Evolutionary conservation across 1,284 basidiomycete genomes (phyloP).

Genomic region (Fomitopsis betulina): DNA sequence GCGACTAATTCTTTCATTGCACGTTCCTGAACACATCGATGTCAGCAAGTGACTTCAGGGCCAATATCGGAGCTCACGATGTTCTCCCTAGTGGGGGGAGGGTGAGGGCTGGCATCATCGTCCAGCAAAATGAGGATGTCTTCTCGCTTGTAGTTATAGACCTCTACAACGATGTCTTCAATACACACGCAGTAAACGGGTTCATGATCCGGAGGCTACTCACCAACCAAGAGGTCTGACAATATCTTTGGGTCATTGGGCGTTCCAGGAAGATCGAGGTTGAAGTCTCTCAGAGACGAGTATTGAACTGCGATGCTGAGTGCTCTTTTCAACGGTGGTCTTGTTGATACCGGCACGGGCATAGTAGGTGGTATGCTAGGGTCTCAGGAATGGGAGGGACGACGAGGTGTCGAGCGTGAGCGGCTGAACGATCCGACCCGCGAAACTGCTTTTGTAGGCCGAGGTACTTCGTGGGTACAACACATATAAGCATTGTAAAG

Average conservation of each 20-base stretch:
- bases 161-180: constrained; percentile 1
- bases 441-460: neutral
- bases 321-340: constrained; percentile 11
- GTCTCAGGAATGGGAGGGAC: neutral
- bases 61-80: constrained; percentile 12
- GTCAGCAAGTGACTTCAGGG: neutral
- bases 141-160: constrained; percentile 14
- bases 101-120: constrained; percentile 6
- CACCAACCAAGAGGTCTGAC: constrained; percentile 9
- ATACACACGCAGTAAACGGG: neutral
- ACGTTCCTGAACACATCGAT: constrained; percentile 4
- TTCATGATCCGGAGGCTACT: neutral
- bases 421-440: neutral
- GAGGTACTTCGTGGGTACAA: neutral
- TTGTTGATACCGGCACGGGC: constrained; percentile 1
- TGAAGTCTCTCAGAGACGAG: neutral
- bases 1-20: constrained; percentile 19
- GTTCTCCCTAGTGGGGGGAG: constrained; percentile 17
- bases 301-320: constrained; percentile 16
- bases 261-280: constrained; percentile 10
- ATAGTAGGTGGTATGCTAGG: too few relatives aligned
- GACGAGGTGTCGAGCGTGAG: neutral
- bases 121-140: constrained; percentile 19
- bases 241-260: constrained; percentile 13
- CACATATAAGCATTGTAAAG: neutral